Conservation (phyloP, 2,329 filamentous ascomycete genomes). For the Neoscytalidium dimidiatum region DNA sequence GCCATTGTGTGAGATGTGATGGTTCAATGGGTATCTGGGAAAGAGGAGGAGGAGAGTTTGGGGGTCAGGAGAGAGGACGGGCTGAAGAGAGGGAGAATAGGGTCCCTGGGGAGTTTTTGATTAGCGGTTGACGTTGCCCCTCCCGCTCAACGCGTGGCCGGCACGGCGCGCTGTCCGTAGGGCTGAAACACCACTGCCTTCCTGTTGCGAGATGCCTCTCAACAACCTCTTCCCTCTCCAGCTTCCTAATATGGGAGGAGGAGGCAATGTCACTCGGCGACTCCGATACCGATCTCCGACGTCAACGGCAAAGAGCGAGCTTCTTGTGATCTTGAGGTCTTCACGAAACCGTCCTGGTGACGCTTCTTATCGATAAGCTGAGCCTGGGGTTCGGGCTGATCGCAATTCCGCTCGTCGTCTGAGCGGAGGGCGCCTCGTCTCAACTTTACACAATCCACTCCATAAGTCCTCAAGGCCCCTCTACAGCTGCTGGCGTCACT, state of each 20-base stretch:
- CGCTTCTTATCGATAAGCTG: background rate
- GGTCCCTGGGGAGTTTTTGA: constrained; percentile 11
- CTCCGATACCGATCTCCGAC: background rate
- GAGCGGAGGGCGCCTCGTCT: constrained; percentile 13
- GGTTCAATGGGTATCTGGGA: background rate
- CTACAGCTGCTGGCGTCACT: too few relatives aligned
- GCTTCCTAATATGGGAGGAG: background rate
- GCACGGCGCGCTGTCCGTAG: constrained; percentile 3
- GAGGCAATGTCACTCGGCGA: background rate
- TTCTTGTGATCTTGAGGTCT: too few relatives aligned
- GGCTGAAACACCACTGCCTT: constrained; percentile 1
- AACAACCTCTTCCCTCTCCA: background rate
- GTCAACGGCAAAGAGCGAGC: background rate
- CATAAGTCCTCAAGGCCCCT: background rate
- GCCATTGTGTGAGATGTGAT: constrained; percentile 29
- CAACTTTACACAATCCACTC: background rate
- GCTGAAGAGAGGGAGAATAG: background rate
- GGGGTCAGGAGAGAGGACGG: background rate
- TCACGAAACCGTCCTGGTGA: background rate
- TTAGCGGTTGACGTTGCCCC: constrained; percentile 18
- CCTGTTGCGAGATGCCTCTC: background rate
- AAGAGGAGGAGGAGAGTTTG: background rate
- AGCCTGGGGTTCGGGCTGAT: constrained; percentile 3
- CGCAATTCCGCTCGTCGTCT: constrained; percentile 11
- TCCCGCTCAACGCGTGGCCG: constrained; percentile 18